Conservation (phyloP, 352 stramenopile genomes). For the Sclerospora graminicola region DNA sequence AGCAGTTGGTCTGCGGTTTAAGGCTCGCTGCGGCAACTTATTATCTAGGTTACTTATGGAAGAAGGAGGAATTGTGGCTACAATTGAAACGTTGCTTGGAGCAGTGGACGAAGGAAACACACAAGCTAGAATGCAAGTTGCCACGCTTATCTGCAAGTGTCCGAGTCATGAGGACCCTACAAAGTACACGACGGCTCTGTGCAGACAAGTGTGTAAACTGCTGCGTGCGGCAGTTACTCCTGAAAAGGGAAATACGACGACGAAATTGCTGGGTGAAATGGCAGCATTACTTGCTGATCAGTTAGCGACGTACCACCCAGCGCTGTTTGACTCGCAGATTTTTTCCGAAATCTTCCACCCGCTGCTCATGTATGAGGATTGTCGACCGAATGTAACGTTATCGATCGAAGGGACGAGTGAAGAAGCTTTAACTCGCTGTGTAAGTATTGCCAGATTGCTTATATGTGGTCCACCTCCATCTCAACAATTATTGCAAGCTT, state of each 20-base stretch:
- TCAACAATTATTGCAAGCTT: slow-evolving; percentile 29
- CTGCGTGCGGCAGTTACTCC: slow-evolving; percentile 30
- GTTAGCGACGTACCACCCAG: slow-evolving; percentile 30
- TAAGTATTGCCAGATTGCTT: slow-evolving; percentile 43
- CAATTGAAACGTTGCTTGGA: slow-evolving; percentile 74
- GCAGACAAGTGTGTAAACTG: slow-evolving; percentile 40
- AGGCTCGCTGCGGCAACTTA: slow-evolving; percentile 43
- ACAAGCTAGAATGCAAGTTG: slow-evolving; percentile 74
- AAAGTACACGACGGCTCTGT: slow-evolving; percentile 40
- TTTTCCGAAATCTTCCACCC: slow-evolving; percentile 44
- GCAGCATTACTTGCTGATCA: slow-evolving; percentile 52
- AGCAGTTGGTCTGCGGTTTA: slow-evolving; percentile 33
- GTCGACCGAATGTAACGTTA: background rate
- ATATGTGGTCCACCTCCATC: slow-evolving; percentile 61
- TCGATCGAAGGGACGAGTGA: slow-evolving; percentile 20
- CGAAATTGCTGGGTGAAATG: slow-evolving; percentile 67
- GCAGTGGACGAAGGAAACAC: slow-evolving; percentile 77
- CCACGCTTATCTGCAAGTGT: slow-evolving; percentile 63
- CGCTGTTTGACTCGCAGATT: slow-evolving; percentile 42
- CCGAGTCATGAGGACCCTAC: slow-evolving; percentile 28
- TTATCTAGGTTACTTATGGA: slow-evolving; percentile 57
- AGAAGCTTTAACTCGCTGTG: slow-evolving; percentile 33
- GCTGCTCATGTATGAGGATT: slow-evolving; percentile 53
- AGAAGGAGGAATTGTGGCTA: slow-evolving; percentile 61
- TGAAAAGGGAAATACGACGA: slow-evolving; percentile 34